Evolutionary conservation across 345 rosid genomes (phyloP), one percentile per base, ranked within the genome.

Genomic region (Citrus unshiu): DNA sequence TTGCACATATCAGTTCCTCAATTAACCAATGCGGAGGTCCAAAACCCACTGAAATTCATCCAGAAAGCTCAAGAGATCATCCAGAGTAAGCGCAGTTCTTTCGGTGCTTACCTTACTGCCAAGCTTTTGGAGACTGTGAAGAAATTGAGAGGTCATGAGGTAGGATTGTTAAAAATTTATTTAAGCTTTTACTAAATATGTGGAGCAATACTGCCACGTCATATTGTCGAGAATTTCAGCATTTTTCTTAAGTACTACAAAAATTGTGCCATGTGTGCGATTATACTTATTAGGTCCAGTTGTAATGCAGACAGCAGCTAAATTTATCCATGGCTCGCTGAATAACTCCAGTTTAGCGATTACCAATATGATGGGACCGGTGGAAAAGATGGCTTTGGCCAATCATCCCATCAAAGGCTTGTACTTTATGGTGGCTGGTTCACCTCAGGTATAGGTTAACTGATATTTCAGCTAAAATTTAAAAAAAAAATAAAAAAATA

Each of bases 341-440:
- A 78, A 43, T 63, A 86, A 84, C 35, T 25, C 82, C 13, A 88
- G 89, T 83, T 77, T 84, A 79, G 56, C 59, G n/a, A 61, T 88
- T 16, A 32, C 89, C 64, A 88, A 84, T 63, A 21, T 88, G 6
- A 76, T 84, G 8, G 91, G 91, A 9, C 89, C 91, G 2, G 24
- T 70, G n/a, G 89, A 86, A 30, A 27, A 72, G 19, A 81, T 84
- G 85, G 77, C 85, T 43, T 78, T 84, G 60, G 85, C 75, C 66
- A 70, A 79, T 63, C 89, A 81, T 74, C 87, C 89, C 0, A 8
- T 88, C 6, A 84, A 76, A 59, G 86, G 87, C 51, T 22, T 88
- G 7, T 88, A 84, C 73, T 88, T 76, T 57, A 69, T 70, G 82
- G 80, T 84, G 1, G 70, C 65, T 1, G 87, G 86, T 18, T 72